Conservation (phyloP, 78 protist genomes). For the Dictyostelium firmibasis region DNA sequence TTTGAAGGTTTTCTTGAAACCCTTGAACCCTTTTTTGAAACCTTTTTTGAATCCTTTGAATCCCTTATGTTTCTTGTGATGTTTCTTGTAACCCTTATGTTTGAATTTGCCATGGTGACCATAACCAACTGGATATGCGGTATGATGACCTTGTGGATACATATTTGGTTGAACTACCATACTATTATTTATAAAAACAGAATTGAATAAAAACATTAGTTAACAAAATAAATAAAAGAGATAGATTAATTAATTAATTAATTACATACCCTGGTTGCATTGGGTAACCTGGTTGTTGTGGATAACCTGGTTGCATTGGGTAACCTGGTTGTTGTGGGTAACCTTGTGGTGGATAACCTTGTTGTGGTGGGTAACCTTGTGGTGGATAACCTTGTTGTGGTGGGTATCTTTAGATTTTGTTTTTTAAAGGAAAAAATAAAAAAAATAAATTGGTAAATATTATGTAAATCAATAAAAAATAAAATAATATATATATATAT, state of each 20-base stretch:
- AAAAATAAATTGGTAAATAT: too few relatives aligned
- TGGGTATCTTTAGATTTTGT: background rate
- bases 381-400: slow-evolving; percentile 47
- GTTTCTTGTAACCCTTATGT: background rate
- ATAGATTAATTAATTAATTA: background rate
- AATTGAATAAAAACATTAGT: too few relatives aligned
- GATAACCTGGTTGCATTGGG: slow-evolving; percentile 57
- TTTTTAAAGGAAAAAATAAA: background rate
- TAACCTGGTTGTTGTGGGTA: slow-evolving; percentile 52
- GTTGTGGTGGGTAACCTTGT: slow-evolving; percentile 44
- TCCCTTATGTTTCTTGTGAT: slow-evolving; percentile 31
- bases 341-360: slow-evolving; percentile 32
- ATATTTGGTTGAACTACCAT: slow-evolving; percentile 3
- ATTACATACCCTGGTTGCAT: slow-evolving; percentile 7
- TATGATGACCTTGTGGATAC: slow-evolving; percentile 35
- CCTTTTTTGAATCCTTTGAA: slow-evolving; percentile 75
- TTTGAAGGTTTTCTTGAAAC: slow-evolving; percentile 45
- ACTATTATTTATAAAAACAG: background rate
- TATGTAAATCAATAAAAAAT: background rate
- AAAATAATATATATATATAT: background rate
- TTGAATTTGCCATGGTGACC: slow-evolving; percentile 34
- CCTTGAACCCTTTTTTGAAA: slow-evolving; percentile 45
- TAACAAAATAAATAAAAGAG: background rate
- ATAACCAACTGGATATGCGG: slow-evolving; percentile 20
- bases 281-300: slow-evolving; percentile 40